Evolutionary conservation across 352 stramenopile genomes (phyloP).

Genomic region (Globisporangium perplexum): DNA sequence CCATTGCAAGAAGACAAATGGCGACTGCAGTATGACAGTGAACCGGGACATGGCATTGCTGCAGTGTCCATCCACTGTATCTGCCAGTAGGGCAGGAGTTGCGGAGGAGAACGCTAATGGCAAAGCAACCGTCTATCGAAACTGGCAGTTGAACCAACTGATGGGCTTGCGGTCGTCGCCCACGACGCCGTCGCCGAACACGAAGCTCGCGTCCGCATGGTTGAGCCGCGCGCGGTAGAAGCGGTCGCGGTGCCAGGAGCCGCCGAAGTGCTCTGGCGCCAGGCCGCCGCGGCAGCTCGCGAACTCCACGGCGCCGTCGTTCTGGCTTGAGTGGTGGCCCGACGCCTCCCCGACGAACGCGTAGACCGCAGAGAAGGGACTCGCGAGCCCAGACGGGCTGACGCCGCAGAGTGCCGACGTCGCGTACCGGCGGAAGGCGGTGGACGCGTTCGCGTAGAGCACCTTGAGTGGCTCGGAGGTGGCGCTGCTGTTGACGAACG

Average conservation of each 20-base stretch:
- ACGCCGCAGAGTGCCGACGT: constrained; percentile 30
- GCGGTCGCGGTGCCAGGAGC: constrained; percentile 12
- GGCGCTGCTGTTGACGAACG: not conserved
- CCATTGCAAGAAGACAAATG: too few species aligned
- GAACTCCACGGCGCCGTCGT: constrained; percentile 36
- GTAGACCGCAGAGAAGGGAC: constrained; percentile 2
- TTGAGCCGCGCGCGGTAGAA: constrained; percentile 32
- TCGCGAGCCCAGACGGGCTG: constrained; percentile 20
- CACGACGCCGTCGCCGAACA: not conserved
- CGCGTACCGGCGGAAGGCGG: constrained; percentile 13
- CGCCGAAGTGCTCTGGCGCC: constrained; percentile 4
- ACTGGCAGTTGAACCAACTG: not conserved
- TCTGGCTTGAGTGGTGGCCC: constrained; percentile 14
- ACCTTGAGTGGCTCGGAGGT: not conserved
- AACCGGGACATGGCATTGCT: too few species aligned
- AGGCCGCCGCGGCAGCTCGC: constrained; percentile 20
- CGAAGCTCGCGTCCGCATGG: constrained; percentile 17
- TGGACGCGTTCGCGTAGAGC: constrained; percentile 14
- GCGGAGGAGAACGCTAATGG: too few species aligned
- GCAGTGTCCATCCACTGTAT: too few species aligned
- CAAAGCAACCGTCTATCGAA: not conserved
- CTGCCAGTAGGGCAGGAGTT: too few species aligned
- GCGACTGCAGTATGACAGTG: too few species aligned
- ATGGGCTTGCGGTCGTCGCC: not conserved
- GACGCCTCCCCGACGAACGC: constrained; percentile 4